Conservation (phyloP, 2,329 filamentous ascomycete species). For the Fusarium phyllophilum region DNA sequence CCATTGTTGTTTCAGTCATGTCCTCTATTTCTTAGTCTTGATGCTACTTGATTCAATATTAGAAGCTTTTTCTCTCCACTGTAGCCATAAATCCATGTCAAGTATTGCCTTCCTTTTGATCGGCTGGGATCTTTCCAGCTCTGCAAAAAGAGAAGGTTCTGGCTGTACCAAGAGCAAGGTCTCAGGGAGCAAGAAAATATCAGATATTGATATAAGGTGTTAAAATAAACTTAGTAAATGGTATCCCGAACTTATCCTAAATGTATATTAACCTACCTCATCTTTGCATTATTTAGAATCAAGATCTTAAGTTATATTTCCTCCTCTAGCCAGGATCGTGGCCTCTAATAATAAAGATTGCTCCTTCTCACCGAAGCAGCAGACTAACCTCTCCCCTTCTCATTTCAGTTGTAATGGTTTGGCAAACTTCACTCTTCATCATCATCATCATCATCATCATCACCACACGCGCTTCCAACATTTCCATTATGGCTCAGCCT, state of each 20-base stretch:
- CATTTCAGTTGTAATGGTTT: too few species aligned
- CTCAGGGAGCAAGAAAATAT: fast-evolving
- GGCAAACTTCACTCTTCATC: too few species aligned
- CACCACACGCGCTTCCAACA: too few species aligned
- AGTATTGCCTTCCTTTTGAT: not conserved
- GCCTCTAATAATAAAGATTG: not conserved
- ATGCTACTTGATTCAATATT: not conserved
- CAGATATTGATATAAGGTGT: not conserved
- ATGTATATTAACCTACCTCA: too few species aligned
- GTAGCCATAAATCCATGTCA: not conserved
- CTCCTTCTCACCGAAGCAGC: not conserved
- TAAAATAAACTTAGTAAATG: too few species aligned
- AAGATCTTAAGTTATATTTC: not conserved
- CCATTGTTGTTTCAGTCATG: not conserved
- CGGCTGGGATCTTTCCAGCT: not conserved
- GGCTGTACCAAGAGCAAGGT: too few species aligned
- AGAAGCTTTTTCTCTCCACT: too few species aligned
- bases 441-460: too few species aligned
- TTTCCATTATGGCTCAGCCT: too few species aligned
- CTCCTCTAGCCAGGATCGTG: not conserved
- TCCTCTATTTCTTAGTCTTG: not conserved
- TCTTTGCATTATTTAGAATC: not conserved
- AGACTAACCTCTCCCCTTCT: too few species aligned
- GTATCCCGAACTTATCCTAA: too few species aligned
- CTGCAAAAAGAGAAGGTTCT: not conserved